Evolutionary conservation across 2,329 filamentous ascomycete genomes (phyloP).

Genomic region (Sporothrix schenckii): DNA sequence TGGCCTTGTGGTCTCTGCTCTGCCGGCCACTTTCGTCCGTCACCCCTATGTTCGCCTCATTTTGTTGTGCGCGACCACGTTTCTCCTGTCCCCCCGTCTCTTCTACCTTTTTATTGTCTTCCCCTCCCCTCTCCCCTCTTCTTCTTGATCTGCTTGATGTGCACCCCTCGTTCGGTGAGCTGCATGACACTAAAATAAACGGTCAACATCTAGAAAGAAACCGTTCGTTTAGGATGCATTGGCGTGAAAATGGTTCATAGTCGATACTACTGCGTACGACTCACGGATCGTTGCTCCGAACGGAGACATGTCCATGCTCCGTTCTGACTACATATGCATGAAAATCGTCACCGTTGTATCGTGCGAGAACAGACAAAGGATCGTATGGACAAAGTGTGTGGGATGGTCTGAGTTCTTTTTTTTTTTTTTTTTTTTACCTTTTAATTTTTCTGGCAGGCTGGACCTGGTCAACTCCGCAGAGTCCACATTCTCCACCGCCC

Average conservation of each 20-base stretch:
- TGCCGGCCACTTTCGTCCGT: too few relatives aligned
- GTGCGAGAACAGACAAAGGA: not conserved
- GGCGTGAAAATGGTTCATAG: not conserved
- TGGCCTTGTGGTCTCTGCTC: not conserved
- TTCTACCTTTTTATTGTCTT: not conserved
- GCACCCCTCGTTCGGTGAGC: conserved; percentile 21
- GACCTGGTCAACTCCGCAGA: conserved; percentile 21
- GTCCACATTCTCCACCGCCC: not conserved
- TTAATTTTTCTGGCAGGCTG: not conserved
- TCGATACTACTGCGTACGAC: not conserved
- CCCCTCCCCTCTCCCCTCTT: not conserved
- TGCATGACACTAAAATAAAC: conserved; percentile 18
- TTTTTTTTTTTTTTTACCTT: not conserved
- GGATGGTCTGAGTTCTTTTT: conserved; percentile 15
- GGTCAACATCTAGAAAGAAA: conserved; percentile 1
- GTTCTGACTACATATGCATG: not conserved
- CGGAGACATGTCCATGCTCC: too few relatives aligned
- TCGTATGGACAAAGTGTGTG: not conserved
- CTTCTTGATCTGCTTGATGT: not conserved
- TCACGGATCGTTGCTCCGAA: too few relatives aligned
- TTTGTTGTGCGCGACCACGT: not conserved
- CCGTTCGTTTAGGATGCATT: conserved; percentile 1
- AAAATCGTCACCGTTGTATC: conserved; percentile 14
- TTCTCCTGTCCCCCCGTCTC: not conserved
- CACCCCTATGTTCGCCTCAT: too few relatives aligned